A percentile compares a stretch with the other conserved stretches of the same genome.
These are phyloP conservation scores for Ustilago sp. DNA, from an alignment of 1,284 basidiomycete genomes.

Conservation along the genomic window DNA sequence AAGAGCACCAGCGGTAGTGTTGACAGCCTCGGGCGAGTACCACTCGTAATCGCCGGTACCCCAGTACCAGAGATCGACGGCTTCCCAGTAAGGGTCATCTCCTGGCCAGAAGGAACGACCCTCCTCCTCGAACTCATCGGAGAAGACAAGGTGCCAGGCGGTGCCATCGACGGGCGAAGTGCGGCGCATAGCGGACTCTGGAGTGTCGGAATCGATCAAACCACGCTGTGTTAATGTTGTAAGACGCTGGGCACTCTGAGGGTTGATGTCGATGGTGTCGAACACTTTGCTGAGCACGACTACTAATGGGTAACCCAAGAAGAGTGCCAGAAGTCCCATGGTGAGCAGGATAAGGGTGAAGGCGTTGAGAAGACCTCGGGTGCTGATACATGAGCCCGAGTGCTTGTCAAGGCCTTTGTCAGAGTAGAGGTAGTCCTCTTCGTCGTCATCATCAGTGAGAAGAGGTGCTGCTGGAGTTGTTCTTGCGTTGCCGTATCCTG, in stretches of 20 bases:
- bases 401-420: slow-evolving; percentile 35
- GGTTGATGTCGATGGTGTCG: slow-evolving; percentile 39
- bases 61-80: slow-evolving; percentile 73
- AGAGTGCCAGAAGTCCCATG: slow-evolving; percentile 58
- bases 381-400: slow-evolving; percentile 35
- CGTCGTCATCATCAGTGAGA: slow-evolving; percentile 40
- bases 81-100: slow-evolving; percentile 69
- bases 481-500: slow-evolving; percentile 11
- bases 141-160: slow-evolving; percentile 74
- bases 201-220: slow-evolving; percentile 63
- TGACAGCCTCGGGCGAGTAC: slow-evolving; percentile 69
- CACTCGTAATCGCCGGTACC: slow-evolving; percentile 69
- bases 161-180: slow-evolving; percentile 32
- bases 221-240: slow-evolving; percentile 39
- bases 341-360: slow-evolving; percentile 59
- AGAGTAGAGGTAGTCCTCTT: slow-evolving; percentile 46
- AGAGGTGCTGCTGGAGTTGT: slow-evolving; percentile 22
- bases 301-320: slow-evolving; percentile 66
- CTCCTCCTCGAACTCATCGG: slow-evolving; percentile 81
- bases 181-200: slow-evolving; percentile 24
- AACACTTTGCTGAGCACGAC: slow-evolving; percentile 50
- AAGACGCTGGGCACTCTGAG: slow-evolving; percentile 24
- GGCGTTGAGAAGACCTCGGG: slow-evolving; percentile 62
- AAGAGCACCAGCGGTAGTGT: slow-evolving; percentile 57
- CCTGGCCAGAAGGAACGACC: slow-evolving; percentile 74